Conservation (phyloP, 371 early-diverging fungal genomes). For the Funneliformis caledonium region DNA sequence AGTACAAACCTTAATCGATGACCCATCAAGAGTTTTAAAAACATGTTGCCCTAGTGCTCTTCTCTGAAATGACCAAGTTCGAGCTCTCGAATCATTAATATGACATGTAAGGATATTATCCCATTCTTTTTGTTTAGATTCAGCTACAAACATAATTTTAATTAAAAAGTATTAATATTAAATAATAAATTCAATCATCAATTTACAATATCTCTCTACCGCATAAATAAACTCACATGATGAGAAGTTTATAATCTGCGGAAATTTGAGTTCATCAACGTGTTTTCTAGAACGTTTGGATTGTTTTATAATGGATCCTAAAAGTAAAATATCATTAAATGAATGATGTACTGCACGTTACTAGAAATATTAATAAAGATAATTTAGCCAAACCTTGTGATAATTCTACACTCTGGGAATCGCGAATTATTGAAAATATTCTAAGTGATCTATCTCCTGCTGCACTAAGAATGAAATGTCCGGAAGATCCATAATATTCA, state of each 20-base stretch:
- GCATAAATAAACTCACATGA: slow-evolving; percentile 51
- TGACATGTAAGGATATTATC: slow-evolving; percentile 90
- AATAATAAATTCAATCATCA: slow-evolving; percentile 21
- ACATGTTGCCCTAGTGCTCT: slow-evolving; percentile 75
- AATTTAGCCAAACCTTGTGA: slow-evolving; percentile 68
- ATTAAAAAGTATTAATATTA: neutral
- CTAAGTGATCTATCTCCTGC: slow-evolving; percentile 87
- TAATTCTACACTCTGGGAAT: slow-evolving; percentile 80
- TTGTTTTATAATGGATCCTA: slow-evolving; percentile 63
- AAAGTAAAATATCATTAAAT: neutral
- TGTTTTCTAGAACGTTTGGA: slow-evolving; percentile 55
- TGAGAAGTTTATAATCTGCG: slow-evolving; percentile 75
- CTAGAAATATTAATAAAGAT: slow-evolving; percentile 34
- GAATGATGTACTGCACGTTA: slow-evolving; percentile 30
- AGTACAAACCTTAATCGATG: slow-evolving; percentile 57
- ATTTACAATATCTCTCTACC: neutral
- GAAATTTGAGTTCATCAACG: slow-evolving; percentile 72
- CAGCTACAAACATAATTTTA: slow-evolving; percentile 45
- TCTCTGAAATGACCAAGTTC: slow-evolving; percentile 83
- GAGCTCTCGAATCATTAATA: slow-evolving; percentile 68
- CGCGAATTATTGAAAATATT: slow-evolving; percentile 81
- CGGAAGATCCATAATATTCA: slow-evolving; percentile 74
- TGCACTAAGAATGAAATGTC: slow-evolving; percentile 73
- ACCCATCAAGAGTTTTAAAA: slow-evolving; percentile 65
- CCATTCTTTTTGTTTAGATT: slow-evolving; percentile 80